Percentiles rank a stretch among this genome's conserved stretches.
These are phyloP conservation scores for Colletotrichum neosansevieriae DNA, from an alignment of 2,329 filamentous ascomycete genomes.

Conservation along the genomic window DNA sequence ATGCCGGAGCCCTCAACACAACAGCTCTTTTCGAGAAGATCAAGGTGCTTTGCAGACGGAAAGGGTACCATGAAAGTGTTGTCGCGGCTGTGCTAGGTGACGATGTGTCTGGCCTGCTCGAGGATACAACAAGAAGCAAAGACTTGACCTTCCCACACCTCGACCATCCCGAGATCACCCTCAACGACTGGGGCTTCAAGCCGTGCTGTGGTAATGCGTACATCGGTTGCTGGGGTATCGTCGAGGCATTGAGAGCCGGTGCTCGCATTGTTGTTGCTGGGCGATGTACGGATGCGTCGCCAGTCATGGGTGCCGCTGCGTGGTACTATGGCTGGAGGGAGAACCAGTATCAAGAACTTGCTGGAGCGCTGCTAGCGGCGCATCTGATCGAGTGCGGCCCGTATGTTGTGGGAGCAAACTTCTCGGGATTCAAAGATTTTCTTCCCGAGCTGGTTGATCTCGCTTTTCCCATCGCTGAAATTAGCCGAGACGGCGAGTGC, in stretches of 20 bases:
- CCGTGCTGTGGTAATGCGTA: constrained; percentile 58
- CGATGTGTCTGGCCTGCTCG: constrained; percentile 29
- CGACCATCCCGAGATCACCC: constrained; percentile 46
- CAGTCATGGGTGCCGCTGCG: constrained; percentile 64
- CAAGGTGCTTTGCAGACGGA: constrained; percentile 45
- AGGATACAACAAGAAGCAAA: neutral
- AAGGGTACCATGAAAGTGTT: constrained; percentile 19
- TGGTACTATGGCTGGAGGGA: constrained; percentile 64
- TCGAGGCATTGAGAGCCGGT: constrained; percentile 47
- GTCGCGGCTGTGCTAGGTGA: constrained; percentile 22
- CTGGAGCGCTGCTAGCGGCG: constrained; percentile 58
- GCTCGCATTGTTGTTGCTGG: constrained; percentile 49
- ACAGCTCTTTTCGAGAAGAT: constrained; percentile 48
- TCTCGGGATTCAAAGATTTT: constrained; percentile 56
- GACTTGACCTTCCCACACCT: constrained; percentile 43
- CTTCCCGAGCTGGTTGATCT: constrained; percentile 49
- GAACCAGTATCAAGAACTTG: constrained; percentile 59
- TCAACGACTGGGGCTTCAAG: constrained; percentile 45
- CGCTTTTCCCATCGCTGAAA: constrained; percentile 63
- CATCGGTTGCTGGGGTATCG: constrained; percentile 60
- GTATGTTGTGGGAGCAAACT: constrained; percentile 65
- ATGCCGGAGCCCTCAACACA: constrained; percentile 55
- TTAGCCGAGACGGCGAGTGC: constrained; percentile 57
- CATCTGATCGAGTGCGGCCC: constrained; percentile 65
- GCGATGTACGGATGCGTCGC: constrained; percentile 57